Evolutionary conservation across 306 rosid genomes (phyloP), one percentile per base, ranked within the genome.

Genomic region (Sesbania bispinosa): DNA sequence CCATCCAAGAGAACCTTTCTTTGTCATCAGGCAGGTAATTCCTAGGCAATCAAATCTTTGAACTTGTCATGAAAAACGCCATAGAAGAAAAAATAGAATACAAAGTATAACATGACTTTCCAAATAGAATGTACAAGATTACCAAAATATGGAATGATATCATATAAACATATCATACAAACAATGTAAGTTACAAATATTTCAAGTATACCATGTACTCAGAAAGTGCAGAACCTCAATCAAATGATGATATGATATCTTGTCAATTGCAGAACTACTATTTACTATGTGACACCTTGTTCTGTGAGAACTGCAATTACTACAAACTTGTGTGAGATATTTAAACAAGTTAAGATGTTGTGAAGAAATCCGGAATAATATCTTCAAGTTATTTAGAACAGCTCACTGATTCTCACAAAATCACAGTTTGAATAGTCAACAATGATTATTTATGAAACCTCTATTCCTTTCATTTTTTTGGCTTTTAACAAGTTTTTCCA

Each of bases 1-100:
- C 60, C 88, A 86, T 83, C 95, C 99, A 60, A 87, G 91, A 79
- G 95, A 94, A 72, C 93, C 91, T 33, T 90, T 94, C 81, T 91
- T 90, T 83, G 88, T 91, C 69, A 82, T 94, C 80, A 84, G 79
- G 80, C 91, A 89, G 99, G 97, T 89, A 89, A 87, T 62, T 54
- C 29, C 29, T 35, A 30, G 19, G 47, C 6, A 48, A 61, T n/a
- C 59, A 27, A 51, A 64, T 27, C 63, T 42, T 51, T 30, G 1
- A 62, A 47, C 23, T 18, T 41, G 39, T 46, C 46, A 68, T 30
- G 62, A 51, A 69, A 61, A 36, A 19, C 39, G 20, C 52, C 35
- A 43, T 7, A 15, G 6, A 41, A 55, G 48, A 35, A 51, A 45
- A 8, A 4, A 75, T n/a, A 10, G 15, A 42, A 39, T 16, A 68